phyloP scores from a whole-genome alignment of 257 asterid species.

The Cinchona pubescens region DNA sequence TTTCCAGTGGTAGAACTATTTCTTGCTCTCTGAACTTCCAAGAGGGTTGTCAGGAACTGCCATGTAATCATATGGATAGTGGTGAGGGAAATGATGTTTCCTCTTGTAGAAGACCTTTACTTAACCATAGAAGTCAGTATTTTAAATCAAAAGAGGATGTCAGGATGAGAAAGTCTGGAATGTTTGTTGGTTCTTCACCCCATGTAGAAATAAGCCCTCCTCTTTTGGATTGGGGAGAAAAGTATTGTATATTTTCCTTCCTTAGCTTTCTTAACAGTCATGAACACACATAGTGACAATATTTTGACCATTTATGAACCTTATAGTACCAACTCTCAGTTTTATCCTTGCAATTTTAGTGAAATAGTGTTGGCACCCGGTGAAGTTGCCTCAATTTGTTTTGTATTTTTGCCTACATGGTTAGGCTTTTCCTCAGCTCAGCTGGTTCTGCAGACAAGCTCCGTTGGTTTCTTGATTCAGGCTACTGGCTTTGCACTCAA shows the following conservation, averaged over 20 bases:
- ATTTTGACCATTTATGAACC: slow-evolving; percentile 48
- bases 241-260: slow-evolving; percentile 56
- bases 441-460: slow-evolving; percentile 78
- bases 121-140: slow-evolving; percentile 22
- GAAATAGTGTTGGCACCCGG: slow-evolving; percentile 66
- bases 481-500: slow-evolving; percentile 69
- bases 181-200: slow-evolving; percentile 35
- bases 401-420: slow-evolving; percentile 56
- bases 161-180: slow-evolving; percentile 28
- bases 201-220: slow-evolving; percentile 61
- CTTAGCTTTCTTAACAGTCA: slow-evolving; percentile 49
- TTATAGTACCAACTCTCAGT: slow-evolving; percentile 70
- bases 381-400: slow-evolving; percentile 57
- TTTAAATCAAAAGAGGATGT: slow-evolving; percentile 28
- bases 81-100: slow-evolving; percentile 28
- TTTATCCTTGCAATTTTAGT: slow-evolving; percentile 72
- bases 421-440: slow-evolving; percentile 61
- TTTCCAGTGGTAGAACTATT: slow-evolving; percentile 47
- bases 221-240: slow-evolving; percentile 70
- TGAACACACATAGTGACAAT: slow-evolving; percentile 47
- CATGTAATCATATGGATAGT: slow-evolving; percentile 20
- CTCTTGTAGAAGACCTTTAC: slow-evolving; percentile 34
- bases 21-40: slow-evolving; percentile 43
- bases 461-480: slow-evolving; percentile 75
- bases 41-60: slow-evolving; percentile 32